These are phyloP conservation scores for Albugo laibachii DNA, from an alignment of 352 stramenopile species.

Conservation along the genomic window DNA sequence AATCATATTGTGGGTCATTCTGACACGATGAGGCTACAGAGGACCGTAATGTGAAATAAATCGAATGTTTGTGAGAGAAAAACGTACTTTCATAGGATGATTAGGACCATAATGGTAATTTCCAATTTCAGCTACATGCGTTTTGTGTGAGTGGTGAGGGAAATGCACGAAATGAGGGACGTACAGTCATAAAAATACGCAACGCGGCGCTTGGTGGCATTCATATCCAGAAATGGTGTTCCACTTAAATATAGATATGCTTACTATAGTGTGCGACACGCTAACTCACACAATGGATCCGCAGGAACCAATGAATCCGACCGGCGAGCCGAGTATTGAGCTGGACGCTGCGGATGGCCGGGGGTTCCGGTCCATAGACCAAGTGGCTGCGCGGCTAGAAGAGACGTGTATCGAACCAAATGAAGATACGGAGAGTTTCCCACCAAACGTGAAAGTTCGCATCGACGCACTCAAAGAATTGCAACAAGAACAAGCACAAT, in stretches of 20 bases:
- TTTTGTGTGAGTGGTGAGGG: not conserved
- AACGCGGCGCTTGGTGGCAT: slow-evolving; percentile 45
- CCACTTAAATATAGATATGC: not conserved
- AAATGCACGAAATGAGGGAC: not conserved
- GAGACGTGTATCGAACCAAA: slow-evolving; percentile 16
- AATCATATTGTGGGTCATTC: slow-evolving; percentile 99
- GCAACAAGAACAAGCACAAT: slow-evolving; percentile 44
- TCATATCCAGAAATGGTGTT: not conserved
- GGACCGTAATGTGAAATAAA: not conserved
- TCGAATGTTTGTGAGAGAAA: slow-evolving; percentile 1
- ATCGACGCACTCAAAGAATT: slow-evolving; percentile 47
- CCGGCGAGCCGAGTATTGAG: slow-evolving; percentile 27
- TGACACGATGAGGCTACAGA: slow-evolving; percentile 89
- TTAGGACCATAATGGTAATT: slow-evolving; percentile 98
- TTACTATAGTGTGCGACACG: not conserved
- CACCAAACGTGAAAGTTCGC: slow-evolving; percentile 50
- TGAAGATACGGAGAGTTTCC: slow-evolving; percentile 36
- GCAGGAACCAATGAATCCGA: slow-evolving; percentile 22
- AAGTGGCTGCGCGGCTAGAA: slow-evolving; percentile 5
- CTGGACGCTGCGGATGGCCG: slow-evolving; percentile 39
- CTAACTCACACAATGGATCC: not conserved
- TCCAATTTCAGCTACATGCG: slow-evolving; percentile 84
- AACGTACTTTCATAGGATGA: slow-evolving; percentile 74
- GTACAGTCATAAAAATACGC: slow-evolving; percentile 82
- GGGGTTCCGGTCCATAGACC: slow-evolving; percentile 35